Percentiles rank a stretch among this genome's conserved stretches.
phyloP scores from a whole-genome alignment of 495 filamentous ascomycete species.

The Hypoxylon cercidicola region DNA sequence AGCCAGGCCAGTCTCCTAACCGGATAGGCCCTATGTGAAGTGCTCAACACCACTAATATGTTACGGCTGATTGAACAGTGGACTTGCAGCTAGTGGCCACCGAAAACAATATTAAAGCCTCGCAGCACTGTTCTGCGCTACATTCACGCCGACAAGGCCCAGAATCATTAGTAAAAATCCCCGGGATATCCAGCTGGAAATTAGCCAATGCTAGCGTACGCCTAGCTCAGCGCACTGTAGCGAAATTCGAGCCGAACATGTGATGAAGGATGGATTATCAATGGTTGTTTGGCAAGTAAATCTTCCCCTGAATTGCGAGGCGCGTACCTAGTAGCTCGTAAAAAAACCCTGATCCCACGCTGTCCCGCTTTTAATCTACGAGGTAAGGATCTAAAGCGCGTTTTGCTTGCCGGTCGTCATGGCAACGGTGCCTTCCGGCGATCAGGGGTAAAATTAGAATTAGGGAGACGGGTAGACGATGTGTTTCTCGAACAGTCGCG shows the following conservation, averaged over 20 bases:
- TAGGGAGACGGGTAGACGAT: slow-evolving; percentile 18
- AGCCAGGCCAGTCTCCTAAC: too few species aligned
- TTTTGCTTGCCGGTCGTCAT: slow-evolving; percentile 44
- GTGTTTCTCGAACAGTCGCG: slow-evolving; percentile 11
- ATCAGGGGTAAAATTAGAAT: slow-evolving; percentile 43
- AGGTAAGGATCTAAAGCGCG: slow-evolving; percentile 35
- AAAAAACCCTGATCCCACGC: slow-evolving; percentile 21
- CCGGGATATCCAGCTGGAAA: slow-evolving; percentile 13
- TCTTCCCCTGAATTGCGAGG: slow-evolving; percentile 27
- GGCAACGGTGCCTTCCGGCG: slow-evolving; percentile 40
- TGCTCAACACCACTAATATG: background rate
- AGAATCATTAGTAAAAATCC: slow-evolving; percentile 3
- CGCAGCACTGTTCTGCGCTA: background rate
- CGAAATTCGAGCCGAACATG: slow-evolving; percentile 28
- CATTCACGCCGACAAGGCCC: background rate
- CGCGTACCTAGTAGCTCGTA: slow-evolving; percentile 28
- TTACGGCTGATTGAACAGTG: background rate
- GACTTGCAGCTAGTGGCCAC: background rate
- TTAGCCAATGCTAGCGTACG: slow-evolving; percentile 10
- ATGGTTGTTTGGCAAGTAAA: slow-evolving; percentile 19
- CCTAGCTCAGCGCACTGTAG: background rate
- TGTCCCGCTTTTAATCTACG: slow-evolving; percentile 36
- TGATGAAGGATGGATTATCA: slow-evolving; percentile 25
- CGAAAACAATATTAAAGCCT: background rate
- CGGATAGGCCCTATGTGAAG: too few species aligned